Conservation (phyloP, 495 filamentous ascomycete species). For the Penicillium crystallinum region DNA sequence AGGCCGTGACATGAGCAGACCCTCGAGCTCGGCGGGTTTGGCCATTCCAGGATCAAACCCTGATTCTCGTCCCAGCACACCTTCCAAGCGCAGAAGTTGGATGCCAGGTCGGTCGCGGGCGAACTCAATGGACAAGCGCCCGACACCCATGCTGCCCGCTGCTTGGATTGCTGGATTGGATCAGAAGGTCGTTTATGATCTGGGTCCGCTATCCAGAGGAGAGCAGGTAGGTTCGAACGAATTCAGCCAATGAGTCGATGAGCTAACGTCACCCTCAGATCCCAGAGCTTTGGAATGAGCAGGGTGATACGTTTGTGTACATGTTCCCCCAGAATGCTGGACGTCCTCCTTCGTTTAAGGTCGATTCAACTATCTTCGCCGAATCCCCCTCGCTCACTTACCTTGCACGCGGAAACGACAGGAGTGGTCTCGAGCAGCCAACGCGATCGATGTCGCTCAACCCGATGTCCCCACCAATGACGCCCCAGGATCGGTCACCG, state of each 20-base stretch:
- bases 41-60: slow-evolving; percentile 33
- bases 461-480: slow-evolving; percentile 39
- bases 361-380: slow-evolving; percentile 65
- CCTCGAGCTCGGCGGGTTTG: slow-evolving; percentile 34
- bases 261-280: slow-evolving; percentile 46
- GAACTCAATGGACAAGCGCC: slow-evolving; percentile 30
- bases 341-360: slow-evolving; percentile 69
- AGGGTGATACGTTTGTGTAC: slow-evolving; percentile 78
- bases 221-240: slow-evolving; percentile 48
- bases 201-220: slow-evolving; percentile 49
- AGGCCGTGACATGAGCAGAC: slow-evolving; percentile 35
- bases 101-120: slow-evolving; percentile 43
- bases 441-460: slow-evolving; percentile 37
- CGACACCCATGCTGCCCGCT: slow-evolving; percentile 20
- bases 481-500: slow-evolving; percentile 25
- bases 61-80: slow-evolving; percentile 38
- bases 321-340: slow-evolving; percentile 64
- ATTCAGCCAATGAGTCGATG: not conserved
- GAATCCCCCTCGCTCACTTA: slow-evolving; percentile 65
- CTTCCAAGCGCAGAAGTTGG: slow-evolving; percentile 50
- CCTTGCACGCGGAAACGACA: slow-evolving; percentile 60
- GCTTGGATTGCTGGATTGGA: slow-evolving; percentile 62
- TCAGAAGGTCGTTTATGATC: slow-evolving; percentile 58
- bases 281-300: slow-evolving; percentile 82
- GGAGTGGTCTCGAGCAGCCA: slow-evolving; percentile 35